A percentile compares a stretch with the other conserved stretches of the same genome.
Conservation (phyloP, 1,284 basidiomycete genomes). For the Microbotryum silenes-acaulis region DNA sequence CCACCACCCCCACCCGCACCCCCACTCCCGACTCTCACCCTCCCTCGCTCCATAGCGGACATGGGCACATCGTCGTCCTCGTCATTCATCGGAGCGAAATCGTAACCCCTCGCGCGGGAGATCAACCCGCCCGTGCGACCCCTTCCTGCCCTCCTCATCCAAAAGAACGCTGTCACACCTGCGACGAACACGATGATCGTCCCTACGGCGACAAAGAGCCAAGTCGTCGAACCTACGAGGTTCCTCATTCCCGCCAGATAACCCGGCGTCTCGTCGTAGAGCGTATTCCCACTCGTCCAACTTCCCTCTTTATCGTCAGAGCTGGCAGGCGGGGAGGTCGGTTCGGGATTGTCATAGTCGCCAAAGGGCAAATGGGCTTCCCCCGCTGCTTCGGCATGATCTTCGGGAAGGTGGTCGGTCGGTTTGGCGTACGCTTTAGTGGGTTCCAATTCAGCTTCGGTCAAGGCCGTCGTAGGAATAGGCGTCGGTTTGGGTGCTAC, state of each 20-base stretch:
- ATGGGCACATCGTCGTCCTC: constrained; percentile 37
- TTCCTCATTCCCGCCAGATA: constrained; percentile 29
- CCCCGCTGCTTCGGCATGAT: constrained; percentile 55
- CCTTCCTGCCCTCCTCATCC: constrained; percentile 33
- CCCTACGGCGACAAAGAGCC: constrained; percentile 41
- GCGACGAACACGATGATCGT: constrained; percentile 40
- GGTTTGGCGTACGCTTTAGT: constrained; percentile 71
- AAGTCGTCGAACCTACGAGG: constrained; percentile 36
- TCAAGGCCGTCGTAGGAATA: constrained; percentile 42
- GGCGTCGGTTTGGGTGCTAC: not conserved
- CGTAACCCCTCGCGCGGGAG: constrained; percentile 34
- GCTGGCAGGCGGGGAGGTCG: constrained; percentile 1
- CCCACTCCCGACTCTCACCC: constrained; percentile 19
- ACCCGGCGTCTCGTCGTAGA: constrained; percentile 21
- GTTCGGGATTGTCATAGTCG: constrained; percentile 3
- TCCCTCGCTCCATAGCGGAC: constrained; percentile 30
- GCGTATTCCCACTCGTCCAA: not conserved
- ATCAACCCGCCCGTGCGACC: constrained; percentile 19
- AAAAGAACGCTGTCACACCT: constrained; percentile 39
- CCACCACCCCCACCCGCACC: constrained; percentile 3
- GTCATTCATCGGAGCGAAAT: constrained; percentile 40
- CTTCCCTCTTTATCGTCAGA: not conserved
- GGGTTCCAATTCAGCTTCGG: constrained; percentile 6
- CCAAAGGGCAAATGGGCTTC: constrained; percentile 30
- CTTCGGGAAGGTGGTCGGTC: constrained; percentile 74